Base-by-base conservation (phyloP, 2,329 filamentous ascomycete species). In the Penicillium expansum region DNA sequence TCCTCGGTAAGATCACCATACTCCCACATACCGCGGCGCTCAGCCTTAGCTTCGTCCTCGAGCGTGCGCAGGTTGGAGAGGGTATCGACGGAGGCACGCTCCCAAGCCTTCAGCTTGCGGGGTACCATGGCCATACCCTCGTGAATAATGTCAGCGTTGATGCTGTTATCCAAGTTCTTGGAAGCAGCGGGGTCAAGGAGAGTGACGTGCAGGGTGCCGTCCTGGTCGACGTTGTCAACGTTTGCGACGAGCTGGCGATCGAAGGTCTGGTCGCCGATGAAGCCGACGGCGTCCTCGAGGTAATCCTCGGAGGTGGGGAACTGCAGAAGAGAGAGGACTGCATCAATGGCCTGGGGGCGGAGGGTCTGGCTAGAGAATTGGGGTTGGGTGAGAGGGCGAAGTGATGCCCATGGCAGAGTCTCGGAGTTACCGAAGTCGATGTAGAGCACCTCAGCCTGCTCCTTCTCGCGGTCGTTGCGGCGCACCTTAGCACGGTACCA, bases 351-450 rank as follows among this genome's bases (percentile, higher is more conserved):
- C 78, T 97, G 94, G 0, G 90, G 80, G 76, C 90, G 92, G 58
- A 99, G 86, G 75, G 89, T 92, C 73, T 91, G 85, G 5, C 84
- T 79, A 41, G 85, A 85, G 80, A 97, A 99, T 67, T 92, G 88
- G 16, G 85, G 76, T 70, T 91, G 86, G 49, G 87, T 84, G 48
- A 99, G 83, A n/a, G 91, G 82, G 29, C 94, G 89, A 42, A 99
- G 85, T 64, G 85, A 83, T 24, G 86, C 83, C 92, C 93, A 99
- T 0, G 92, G 85, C 56, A 96, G 82, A 70, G 87, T 88, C 77
- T 99, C 94, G 54, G 85, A 88, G 82, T 99, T 99, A 67, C 94
- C 94, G 75, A 95, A 99, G 79, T 99, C 94, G 61, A 99, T 86
- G 77, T 96, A 99, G 44, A 95, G 79, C 27, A 99, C 88, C 75